Base-by-base conservation (phyloP, 805 yeast species). In the Teunomyces funiuensis region DNA sequence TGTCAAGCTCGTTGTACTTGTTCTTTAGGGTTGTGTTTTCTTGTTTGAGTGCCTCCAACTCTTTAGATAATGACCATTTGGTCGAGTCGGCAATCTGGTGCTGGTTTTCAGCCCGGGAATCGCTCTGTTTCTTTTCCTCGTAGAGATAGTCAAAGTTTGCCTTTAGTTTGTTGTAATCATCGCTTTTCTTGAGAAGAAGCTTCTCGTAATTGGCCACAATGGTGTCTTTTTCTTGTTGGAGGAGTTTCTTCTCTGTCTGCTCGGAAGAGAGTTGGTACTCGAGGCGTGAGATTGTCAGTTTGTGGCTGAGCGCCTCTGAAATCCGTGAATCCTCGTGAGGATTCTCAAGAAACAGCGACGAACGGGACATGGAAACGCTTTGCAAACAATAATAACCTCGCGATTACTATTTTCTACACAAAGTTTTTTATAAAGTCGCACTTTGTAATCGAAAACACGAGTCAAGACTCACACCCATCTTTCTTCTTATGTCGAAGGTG, bases 401-500 rank as follows among this genome's bases (percentile, higher is more conserved):
- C n/a, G n/a, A n/a, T n/a, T n/a, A n/a, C n/a, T n/a, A n/a, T n/a
- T n/a, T n/a, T n/a, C n/a, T n/a, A n/a, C n/a, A n/a, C n/a, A n/a
- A n/a, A n/a, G n/a, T 20, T 33, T 33, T 4, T 14, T 16, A 11
- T 18, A 19, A 18, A 30, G 37, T 33, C 28, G 28, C 28, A 22
- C 37, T 19, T 22, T 18, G 13, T 33, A 6, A 14, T 18, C 29
- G 29, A 27, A 27, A 14, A 6, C 6, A 11, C 14, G 16, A 2
- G n/a, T 5, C 14, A 8, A 3, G 25, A 22, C 25, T 22, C 25
- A 22, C 25, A 30, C 7, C 15, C 23, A 17, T 18, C 10, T 18
- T 33, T 13, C 23, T 13, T 8, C 20, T 8, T 18, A 68, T 74
- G 79, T 74, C 79, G 3, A 74, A 68, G 54, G 62, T 74, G 79